Conservation (phyloP, 1,284 basidiomycete species). For the Trichosporon sp. region DNA sequence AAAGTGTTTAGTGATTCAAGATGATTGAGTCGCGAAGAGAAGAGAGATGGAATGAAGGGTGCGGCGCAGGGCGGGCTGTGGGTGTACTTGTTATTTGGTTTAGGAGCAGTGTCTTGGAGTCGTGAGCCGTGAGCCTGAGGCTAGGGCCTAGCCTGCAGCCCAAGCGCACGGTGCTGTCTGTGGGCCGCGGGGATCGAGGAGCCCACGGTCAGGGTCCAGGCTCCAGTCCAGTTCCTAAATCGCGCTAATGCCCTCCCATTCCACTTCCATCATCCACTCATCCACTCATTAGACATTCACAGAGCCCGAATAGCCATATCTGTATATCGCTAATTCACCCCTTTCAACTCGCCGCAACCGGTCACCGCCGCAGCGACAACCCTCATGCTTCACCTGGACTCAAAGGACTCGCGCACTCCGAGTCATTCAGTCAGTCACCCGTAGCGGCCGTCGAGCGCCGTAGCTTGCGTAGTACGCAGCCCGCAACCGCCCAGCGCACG, state of each 20-base stretch:
- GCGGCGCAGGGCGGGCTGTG: neutral
- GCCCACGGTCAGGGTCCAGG: slow-evolving; percentile 5
- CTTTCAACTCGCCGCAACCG: too few species aligned
- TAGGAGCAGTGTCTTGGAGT: slow-evolving; percentile 1
- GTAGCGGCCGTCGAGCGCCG: neutral
- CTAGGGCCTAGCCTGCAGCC: neutral
- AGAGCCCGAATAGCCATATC: neutral
- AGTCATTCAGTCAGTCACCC: neutral
- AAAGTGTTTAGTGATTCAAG: neutral
- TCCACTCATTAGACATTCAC: neutral
- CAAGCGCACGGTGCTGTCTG: too few species aligned
- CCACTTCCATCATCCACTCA: too few species aligned
- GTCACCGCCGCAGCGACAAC: too few species aligned
- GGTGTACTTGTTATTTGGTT: slow-evolving; percentile 1
- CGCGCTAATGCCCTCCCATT: neutral
- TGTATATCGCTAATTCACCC: neutral
- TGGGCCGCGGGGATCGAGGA: neutral
- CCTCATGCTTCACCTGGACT: too few species aligned
- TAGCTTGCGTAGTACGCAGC: neutral
- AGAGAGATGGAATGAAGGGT: slow-evolving; percentile 10
- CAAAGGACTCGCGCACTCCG: neutral
- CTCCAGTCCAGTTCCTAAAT: neutral
- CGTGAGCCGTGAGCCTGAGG: neutral
- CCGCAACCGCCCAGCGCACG: too few species aligned
- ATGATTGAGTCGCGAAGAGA: neutral